A percentile compares a stretch with the other conserved stretches of the same genome.
Conservation (phyloP, 2,329 filamentous ascomycete genomes). For the Chrysosporium queenslandicum region DNA sequence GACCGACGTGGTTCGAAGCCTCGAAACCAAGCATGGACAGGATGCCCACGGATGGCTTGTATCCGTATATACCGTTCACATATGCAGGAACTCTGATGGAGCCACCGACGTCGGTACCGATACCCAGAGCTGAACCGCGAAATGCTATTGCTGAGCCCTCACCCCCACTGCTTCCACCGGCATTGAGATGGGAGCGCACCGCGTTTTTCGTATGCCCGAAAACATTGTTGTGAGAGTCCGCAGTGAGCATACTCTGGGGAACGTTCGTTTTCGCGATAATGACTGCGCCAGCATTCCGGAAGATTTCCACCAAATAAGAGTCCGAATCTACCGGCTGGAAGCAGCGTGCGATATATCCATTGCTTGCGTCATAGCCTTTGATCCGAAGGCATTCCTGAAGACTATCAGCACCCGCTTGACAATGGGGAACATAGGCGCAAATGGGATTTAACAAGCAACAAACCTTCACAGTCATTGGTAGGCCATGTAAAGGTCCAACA, state of each 20-base stretch:
- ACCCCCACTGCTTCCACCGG: constrained; percentile 56
- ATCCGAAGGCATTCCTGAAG: constrained; percentile 33
- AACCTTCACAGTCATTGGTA: constrained; percentile 33
- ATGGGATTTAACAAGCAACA: neutral
- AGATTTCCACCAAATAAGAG: constrained; percentile 35
- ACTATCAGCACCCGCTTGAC: neutral
- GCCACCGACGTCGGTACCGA: constrained; percentile 53
- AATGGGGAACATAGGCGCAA: neutral
- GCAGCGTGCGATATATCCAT: neutral
- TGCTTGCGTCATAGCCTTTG: constrained; percentile 25
- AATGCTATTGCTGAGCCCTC: constrained; percentile 51
- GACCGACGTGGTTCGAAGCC: neutral
- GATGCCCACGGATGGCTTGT: constrained; percentile 39
- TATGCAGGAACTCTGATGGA: constrained; percentile 52
- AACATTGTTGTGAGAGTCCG: constrained; percentile 51
- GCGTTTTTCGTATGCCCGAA: constrained; percentile 55
- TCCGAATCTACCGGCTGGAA: neutral
- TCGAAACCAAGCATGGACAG: neutral
- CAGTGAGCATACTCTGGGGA: constrained; percentile 55
- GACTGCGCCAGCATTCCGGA: constrained; percentile 45
- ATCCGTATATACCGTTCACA: constrained; percentile 52
- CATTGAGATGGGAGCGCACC: constrained; percentile 55
- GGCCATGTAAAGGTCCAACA: constrained; percentile 34
- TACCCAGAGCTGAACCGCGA: constrained; percentile 49
- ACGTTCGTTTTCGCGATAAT: constrained; percentile 53